Evolutionary conservation across 2,329 filamentous ascomycete genomes (phyloP).

Genomic region (Ophioceras dolichostomum): DNA sequence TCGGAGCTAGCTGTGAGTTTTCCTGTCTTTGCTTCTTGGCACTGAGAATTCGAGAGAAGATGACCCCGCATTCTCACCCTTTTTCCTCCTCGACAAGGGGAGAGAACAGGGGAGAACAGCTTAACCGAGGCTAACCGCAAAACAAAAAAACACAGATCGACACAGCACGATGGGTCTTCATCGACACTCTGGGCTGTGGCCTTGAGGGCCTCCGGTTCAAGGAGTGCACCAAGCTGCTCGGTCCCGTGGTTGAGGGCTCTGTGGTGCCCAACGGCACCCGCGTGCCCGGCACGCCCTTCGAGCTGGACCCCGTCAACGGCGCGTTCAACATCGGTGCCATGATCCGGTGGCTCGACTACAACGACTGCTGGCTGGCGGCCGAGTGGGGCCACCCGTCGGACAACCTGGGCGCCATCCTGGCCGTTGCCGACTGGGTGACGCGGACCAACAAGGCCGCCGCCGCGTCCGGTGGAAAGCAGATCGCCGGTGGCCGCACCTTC

Average conservation of each 20-base stretch:
- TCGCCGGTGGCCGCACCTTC: constrained; percentile 78
- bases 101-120: no score
- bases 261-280: constrained; percentile 83
- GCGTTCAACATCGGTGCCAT: constrained; percentile 99
- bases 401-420: constrained; percentile 93
- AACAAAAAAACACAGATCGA: constrained; percentile 55
- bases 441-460: constrained; percentile 67
- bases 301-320: constrained; percentile 88
- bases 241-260: constrained; percentile 82
- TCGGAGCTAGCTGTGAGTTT: constrained; percentile 80
- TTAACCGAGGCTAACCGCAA: constrained; percentile 9
- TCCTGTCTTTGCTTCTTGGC: constrained; percentile 1
- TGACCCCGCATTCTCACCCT: no score
- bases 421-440: constrained; percentile 94
- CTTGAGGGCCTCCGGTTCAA: constrained; percentile 92
- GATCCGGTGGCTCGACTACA: constrained; percentile 99
- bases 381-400: constrained; percentile 99
- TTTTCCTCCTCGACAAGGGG: constrained; percentile 1
- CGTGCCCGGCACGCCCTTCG: constrained; percentile 84
- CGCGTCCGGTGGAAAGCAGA: constrained; percentile 13
- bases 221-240: constrained; percentile 90
- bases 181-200: constrained; percentile 94
- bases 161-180: constrained; percentile 90
- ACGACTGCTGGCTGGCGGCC: constrained; percentile 98
- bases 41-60: neutral